Evolutionary conservation across 441 rosid species (phyloP).

Genomic region (Jatropha multifida): DNA sequence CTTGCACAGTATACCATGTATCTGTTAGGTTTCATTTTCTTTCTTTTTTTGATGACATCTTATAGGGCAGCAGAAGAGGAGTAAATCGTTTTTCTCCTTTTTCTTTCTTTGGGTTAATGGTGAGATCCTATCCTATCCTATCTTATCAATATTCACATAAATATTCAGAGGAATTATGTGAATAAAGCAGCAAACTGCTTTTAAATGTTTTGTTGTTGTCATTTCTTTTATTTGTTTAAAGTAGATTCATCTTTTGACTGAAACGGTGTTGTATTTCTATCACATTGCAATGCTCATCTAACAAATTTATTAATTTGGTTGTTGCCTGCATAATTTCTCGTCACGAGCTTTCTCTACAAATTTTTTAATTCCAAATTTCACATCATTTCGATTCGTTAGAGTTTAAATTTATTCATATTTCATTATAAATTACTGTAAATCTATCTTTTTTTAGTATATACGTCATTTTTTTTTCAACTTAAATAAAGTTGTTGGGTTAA

Average conservation of each 20-base stretch:
- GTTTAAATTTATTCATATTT: too few relatives aligned
- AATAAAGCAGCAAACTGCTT: constrained; percentile 19
- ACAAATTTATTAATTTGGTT: neutral
- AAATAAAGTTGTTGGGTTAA: too few relatives aligned
- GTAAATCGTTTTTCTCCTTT: neutral
- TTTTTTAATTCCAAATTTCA: too few relatives aligned
- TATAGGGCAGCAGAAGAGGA: too few relatives aligned
- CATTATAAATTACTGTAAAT: too few relatives aligned
- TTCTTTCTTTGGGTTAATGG: neutral
- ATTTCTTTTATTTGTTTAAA: neutral
- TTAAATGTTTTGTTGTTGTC: neutral
- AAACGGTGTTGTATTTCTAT: neutral
- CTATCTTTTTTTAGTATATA: too few relatives aligned
- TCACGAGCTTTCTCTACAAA: too few relatives aligned
- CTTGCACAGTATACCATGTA: too few relatives aligned
- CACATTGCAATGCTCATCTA: neutral
- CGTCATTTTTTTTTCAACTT: too few relatives aligned
- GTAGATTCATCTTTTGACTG: neutral
- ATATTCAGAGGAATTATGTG: constrained; percentile 1
- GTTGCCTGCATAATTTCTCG: neutral
- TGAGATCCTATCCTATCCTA: constrained; percentile 2
- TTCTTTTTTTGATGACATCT: too few relatives aligned
- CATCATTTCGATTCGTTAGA: too few relatives aligned
- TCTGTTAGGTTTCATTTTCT: too few relatives aligned
- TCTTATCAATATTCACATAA: constrained; percentile 5